phyloP scores from a whole-genome alignment of 495 filamentous ascomycete species.

The Lasiosphaeria miniovina region DNA sequence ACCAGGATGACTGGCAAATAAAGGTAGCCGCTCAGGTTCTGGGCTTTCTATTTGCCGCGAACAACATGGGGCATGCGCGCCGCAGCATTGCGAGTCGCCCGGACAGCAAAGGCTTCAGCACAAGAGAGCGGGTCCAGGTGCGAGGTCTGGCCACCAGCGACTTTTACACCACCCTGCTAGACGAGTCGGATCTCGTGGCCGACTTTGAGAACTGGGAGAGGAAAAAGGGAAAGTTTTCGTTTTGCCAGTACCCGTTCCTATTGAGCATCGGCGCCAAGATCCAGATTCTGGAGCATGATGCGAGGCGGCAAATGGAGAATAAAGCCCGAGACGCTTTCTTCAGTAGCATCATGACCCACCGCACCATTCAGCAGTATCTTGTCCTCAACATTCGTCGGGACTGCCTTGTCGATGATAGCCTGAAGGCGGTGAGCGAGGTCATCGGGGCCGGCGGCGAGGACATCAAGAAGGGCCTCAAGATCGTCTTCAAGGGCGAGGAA shows the following conservation, averaged over 20 bases:
- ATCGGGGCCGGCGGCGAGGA: conserved; percentile 81
- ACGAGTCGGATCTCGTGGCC: conserved; percentile 79
- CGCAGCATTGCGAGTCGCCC: conserved; percentile 13
- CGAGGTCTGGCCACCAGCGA: conserved; percentile 64
- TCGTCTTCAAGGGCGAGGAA: conserved; percentile 86
- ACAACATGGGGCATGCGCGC: conserved; percentile 53
- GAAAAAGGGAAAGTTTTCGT: conserved; percentile 71
- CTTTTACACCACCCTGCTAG: conserved; percentile 85
- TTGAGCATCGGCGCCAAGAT: conserved; percentile 93
- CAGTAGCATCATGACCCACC: conserved; percentile 73
- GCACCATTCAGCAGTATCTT: conserved; percentile 75
- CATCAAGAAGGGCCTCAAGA: conserved; percentile 87
- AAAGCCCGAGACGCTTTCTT: conserved; percentile 92
- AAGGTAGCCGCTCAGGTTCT: conserved; percentile 78
- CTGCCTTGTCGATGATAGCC: conserved; percentile 87
- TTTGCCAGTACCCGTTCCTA: conserved; percentile 94
- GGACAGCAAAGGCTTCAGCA: conserved; percentile 6
- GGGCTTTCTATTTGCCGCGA: conserved; percentile 79
- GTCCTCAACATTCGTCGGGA: conserved; percentile 77
- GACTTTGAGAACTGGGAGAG: conserved; percentile 92
- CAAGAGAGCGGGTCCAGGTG: conserved; percentile 31
- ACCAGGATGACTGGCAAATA: conserved; percentile 90
- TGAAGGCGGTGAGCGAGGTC: conserved; percentile 82
- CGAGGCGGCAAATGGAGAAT: conserved; percentile 85
- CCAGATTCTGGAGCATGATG: conserved; percentile 86